phyloP scores from a whole-genome alignment of 495 filamentous ascomycete genomes.

The Penicillium goetzii region DNA sequence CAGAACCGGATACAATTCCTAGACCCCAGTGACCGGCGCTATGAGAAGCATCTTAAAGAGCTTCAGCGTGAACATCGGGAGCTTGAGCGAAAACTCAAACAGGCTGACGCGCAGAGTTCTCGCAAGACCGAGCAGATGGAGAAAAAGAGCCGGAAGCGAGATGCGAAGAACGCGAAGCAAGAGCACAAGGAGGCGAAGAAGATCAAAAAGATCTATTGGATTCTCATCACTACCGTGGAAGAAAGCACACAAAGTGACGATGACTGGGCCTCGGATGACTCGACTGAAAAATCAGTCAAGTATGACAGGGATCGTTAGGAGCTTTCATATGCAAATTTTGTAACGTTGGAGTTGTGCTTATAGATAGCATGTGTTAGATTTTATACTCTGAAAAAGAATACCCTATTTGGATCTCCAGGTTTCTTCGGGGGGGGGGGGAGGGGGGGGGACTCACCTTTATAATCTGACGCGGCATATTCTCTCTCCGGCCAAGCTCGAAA shows the following conservation, averaged over 20 bases:
- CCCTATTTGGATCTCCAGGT: neutral
- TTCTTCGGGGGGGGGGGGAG: no score
- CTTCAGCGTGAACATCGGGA: conserved; percentile 13
- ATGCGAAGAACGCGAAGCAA: conserved; percentile 9
- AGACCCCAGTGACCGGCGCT: neutral
- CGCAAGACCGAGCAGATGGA: neutral
- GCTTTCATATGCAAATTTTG: neutral
- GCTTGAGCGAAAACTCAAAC: conserved; percentile 15
- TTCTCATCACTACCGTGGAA: conserved; percentile 17
- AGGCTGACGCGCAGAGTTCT: conserved; percentile 14
- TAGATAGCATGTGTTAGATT: neutral
- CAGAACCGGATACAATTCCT: conserved; percentile 1
- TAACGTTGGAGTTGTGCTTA: neutral
- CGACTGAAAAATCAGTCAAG: neutral
- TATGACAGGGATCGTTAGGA: neutral
- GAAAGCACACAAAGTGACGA: conserved; percentile 9
- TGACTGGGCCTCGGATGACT: conserved; percentile 18
- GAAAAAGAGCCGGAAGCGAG: conserved; percentile 7
- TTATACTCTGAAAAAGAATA: neutral
- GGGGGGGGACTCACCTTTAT: neutral
- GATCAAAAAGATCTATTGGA: conserved; percentile 23
- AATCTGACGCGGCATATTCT: conserved; percentile 18
- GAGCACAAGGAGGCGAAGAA: conserved; percentile 16
- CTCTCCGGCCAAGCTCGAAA: conserved; percentile 25
- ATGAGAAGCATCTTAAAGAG: conserved; percentile 2